Base-by-base conservation (phyloP, 305 asterid species). In the Rubia occidens region DNA sequence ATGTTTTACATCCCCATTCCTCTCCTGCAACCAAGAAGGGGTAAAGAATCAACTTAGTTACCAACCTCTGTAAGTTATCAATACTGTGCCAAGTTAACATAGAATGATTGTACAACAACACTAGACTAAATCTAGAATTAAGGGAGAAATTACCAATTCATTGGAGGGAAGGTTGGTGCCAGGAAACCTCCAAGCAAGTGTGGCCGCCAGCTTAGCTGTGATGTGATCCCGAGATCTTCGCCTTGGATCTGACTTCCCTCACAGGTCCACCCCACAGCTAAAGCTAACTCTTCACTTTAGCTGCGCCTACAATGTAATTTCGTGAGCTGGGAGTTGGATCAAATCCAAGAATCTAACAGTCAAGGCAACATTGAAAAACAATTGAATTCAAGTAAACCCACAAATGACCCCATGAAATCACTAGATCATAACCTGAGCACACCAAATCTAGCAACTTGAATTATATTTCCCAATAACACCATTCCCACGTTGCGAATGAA, bases 101-200 rank as follows among this genome's bases (percentile, higher is more conserved):
- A 24, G 37, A 5, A 32, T 32, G 0, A 32, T 32, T 32, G 37
- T 32, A 32, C 37, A 32, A 32, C 37, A 32, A 32, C 37, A 32
- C 37, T 32, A 17, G 58, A 53, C 58, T 53, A 53, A 53, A 53
- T 53, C 58, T n/a, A 53, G 24, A 53, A 53, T 53, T 11, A 13
- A 11, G 49, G 58, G 64, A 21, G 44, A 75, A 75, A 71, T 35
- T 86, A 89, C 96, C 96, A 75, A 64, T 75, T 86, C 92, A 82
- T 51, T 83, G 76, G 72, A 62, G 59, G 85, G 73, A 79, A 76
- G 82, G 76, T 82, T 82, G 75, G 86, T 66, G 71, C 85, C 81
- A 82, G 94, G 70, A 73, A 76, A 82, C 85, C 95, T 82, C 90
- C 96, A 83, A 71, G 86, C 83, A 79, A 90, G 69, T 67, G 95